Base-by-base conservation (phyloP, 345 rosid genomes). In the Punica granatum region DNA sequence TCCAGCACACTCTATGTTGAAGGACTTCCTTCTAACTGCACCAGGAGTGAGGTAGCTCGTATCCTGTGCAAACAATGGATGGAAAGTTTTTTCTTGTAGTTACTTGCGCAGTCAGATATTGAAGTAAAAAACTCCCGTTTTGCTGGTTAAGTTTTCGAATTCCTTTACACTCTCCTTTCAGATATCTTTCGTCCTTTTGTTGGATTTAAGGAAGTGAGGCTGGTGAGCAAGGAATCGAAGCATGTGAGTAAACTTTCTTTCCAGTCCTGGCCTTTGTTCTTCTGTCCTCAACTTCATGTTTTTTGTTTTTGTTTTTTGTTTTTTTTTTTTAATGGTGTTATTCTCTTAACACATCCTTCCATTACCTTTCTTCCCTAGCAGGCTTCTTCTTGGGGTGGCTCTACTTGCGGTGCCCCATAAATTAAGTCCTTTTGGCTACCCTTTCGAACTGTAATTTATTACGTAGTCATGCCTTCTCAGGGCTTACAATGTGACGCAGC, bases 141-240 rank as follows among this genome's bases (percentile, higher is more conserved):
- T n/a, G n/a, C n/a, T n/a, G n/a, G n/a, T n/a, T n/a, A n/a, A n/a
- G n/a, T n/a, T n/a, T n/a, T n/a, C 62, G 43, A 31, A 67, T 68
- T 76, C 79, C 84, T 76, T 85, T 54, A 81, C 62, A 37, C n/a
- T n/a, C 37, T 53, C 43, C 69, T 69, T 63, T 49, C 72, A 90
- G 97, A 90, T 82, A 90, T 90, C 66, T 90, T 86, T 78, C 89
- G 92, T 51, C 92, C 92, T 51, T 90, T 86, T 72, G 82, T 85
- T 62, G 95, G 97, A 64, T 90, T 84, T 65, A 88, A 83, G 73
- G 92, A 88, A 80, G 90, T 82, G 61, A 82, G 95, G 73, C 86
- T 88, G 67, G 92, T 86, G 73, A 86, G 69, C 77, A 86, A 90
- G 79, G 95, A 88, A 48, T 79, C 86, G 18, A 83, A 82, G 73